A percentile compares a stretch with the other conserved stretches of the same genome.
These are phyloP conservation scores for Paracorniculantispora psalliotae DNA, from an alignment of 2,329 filamentous ascomycete genomes.

Conservation along the genomic window DNA sequence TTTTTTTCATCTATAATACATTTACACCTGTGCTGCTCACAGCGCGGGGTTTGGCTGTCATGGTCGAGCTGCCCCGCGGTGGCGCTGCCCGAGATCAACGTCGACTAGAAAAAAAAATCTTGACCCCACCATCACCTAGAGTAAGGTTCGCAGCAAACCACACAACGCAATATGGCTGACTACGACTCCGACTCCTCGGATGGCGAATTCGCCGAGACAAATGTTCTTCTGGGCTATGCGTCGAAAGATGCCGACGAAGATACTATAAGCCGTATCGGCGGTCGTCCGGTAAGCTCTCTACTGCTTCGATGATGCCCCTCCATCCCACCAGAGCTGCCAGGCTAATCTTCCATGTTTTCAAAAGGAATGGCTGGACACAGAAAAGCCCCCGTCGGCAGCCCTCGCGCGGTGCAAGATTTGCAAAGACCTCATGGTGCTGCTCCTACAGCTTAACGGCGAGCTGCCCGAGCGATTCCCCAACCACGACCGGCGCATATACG, in stretches of 20 bases:
- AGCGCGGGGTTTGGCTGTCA: not conserved
- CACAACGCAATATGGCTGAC: slow-evolving; percentile 51
- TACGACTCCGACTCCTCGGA: slow-evolving; percentile 86
- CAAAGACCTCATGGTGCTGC: slow-evolving; percentile 73
- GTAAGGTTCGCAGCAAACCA: slow-evolving; percentile 1
- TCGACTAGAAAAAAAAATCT: slow-evolving; percentile 30
- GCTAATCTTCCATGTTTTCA: slow-evolving; percentile 2
- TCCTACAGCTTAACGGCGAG: slow-evolving; percentile 88
- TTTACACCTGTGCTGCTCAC: not conserved
- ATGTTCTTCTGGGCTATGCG: slow-evolving; percentile 85
- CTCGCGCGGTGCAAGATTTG: slow-evolving; percentile 85
- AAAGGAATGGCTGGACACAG: slow-evolving; percentile 79
- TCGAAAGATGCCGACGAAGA: slow-evolving; percentile 76
- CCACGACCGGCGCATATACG: slow-evolving; percentile 82
- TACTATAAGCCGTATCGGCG: slow-evolving; percentile 81
- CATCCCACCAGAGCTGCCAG: not conserved
- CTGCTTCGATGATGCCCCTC: not conserved
- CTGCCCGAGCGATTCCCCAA: slow-evolving; percentile 80
- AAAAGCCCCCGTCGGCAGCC: slow-evolving; percentile 64
- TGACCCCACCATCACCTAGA: slow-evolving; percentile 33
- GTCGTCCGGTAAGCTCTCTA: slow-evolving; percentile 64
- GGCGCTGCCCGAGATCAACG: slow-evolving; percentile 13
- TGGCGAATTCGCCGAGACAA: slow-evolving; percentile 70
- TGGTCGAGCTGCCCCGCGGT: slow-evolving; percentile 22
- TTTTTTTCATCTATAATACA: not conserved